Evolutionary conservation across 2,329 filamentous ascomycete species (phyloP).

Genomic region (Botrytis galanthina): DNA sequence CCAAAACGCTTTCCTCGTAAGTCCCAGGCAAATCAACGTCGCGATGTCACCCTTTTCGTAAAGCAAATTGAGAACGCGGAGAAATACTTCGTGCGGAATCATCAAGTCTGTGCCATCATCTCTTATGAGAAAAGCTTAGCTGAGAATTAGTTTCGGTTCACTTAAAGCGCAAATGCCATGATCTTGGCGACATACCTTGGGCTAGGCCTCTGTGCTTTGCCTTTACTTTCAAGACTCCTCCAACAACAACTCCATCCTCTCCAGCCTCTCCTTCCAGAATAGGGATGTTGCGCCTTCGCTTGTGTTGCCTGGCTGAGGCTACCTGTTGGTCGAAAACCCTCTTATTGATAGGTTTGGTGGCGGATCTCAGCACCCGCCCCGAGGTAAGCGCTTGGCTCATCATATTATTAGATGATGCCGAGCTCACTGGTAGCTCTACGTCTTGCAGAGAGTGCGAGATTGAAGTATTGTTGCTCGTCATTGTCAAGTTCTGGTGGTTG

Average conservation of each 20-base stretch:
- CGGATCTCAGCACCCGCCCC: background rate
- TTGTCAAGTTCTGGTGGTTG: background rate
- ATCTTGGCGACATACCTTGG: background rate
- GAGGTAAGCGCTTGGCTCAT: background rate
- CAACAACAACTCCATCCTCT: background rate
- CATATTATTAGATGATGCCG: background rate
- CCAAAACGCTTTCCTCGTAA: background rate
- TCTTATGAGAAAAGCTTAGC: background rate
- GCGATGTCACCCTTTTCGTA: background rate
- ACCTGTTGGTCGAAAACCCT: background rate
- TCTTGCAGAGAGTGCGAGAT: background rate
- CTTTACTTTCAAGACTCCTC: background rate
- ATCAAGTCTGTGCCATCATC: background rate
- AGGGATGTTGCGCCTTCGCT: background rate
- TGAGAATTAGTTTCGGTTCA: background rate
- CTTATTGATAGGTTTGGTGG: background rate
- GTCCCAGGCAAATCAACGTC: background rate
- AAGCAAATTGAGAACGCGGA: background rate
- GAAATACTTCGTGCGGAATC: background rate
- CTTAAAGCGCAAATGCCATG: background rate
- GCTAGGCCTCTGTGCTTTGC: background rate
- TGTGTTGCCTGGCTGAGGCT: too few relatives aligned
- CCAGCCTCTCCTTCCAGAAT: background rate
- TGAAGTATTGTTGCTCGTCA: background rate
- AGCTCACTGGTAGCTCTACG: background rate